phyloP scores from a whole-genome alignment of 1,284 basidiomycete species.

The Moesziomyces antarcticus region DNA sequence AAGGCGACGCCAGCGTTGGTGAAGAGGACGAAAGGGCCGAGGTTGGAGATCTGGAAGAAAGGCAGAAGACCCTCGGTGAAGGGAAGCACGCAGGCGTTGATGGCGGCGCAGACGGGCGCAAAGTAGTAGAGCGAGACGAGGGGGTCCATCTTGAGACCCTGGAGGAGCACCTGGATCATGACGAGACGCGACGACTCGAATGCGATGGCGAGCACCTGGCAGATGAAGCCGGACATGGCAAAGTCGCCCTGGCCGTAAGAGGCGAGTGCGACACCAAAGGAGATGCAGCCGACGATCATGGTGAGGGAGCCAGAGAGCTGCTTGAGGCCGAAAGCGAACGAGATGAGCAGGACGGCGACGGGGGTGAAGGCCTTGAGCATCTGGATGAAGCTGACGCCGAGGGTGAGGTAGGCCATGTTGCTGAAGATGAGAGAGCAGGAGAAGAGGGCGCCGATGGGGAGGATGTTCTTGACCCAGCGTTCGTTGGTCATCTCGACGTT shows the following conservation, averaged over 20 bases:
- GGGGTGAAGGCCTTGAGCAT: constrained; percentile 99
- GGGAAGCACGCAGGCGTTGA: constrained; percentile 85
- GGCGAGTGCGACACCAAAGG: constrained; percentile 86
- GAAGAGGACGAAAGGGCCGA: constrained; percentile 82
- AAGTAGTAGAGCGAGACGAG: constrained; percentile 91
- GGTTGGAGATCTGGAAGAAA: constrained; percentile 78
- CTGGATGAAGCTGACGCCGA: constrained; percentile 92
- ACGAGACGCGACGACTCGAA: constrained; percentile 91
- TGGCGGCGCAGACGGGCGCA: constrained; percentile 79
- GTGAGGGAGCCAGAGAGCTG: constrained; percentile 85
- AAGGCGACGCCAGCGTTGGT: constrained; percentile 90
- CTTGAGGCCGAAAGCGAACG: constrained; percentile 87
- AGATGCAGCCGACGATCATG: constrained; percentile 90
- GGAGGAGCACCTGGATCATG: constrained; percentile 94
- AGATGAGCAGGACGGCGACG: constrained; percentile 93
- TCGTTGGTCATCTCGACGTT: constrained; percentile 79
- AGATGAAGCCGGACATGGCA: constrained; percentile 84
- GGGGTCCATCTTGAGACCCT: constrained; percentile 95
- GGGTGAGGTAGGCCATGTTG: constrained; percentile 92
- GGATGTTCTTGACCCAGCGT: constrained; percentile 76
- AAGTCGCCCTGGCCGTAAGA: constrained; percentile 88
- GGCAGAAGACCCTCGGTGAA: constrained; percentile 91
- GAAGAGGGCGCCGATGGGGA: constrained; percentile 93
- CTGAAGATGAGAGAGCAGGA: constrained; percentile 89
- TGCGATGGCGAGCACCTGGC: constrained; percentile 70